Evolutionary conservation across 257 asterid species (phyloP).

Genomic region (Scutellaria minor): DNA sequence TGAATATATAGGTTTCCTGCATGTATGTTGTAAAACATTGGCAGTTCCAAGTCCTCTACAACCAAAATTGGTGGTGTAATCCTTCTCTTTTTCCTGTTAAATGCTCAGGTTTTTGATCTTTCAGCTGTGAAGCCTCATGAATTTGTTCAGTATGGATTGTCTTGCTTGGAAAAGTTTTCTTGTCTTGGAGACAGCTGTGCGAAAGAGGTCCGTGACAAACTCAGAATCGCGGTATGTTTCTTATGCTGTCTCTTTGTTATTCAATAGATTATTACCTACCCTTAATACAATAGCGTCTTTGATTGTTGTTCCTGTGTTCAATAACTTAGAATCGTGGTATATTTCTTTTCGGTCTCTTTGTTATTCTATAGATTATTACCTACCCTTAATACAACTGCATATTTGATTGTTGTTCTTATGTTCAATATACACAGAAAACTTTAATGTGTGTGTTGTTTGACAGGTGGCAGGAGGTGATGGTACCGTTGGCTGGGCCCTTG

Average conservation of each 20-base stretch:
- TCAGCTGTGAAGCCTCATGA: slow-evolving; percentile 87
- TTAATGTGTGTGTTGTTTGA: slow-evolving; percentile 38
- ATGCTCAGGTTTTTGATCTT: slow-evolving; percentile 92
- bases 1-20: slow-evolving; percentile 6
- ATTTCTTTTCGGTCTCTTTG: slow-evolving; percentile 34
- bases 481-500: slow-evolving; percentile 98
- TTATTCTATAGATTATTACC: background rate
- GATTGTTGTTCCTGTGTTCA: slow-evolving; percentile 5
- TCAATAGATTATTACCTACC: slow-evolving; percentile 7
- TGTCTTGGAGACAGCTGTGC: slow-evolving; percentile 86
- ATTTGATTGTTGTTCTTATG: slow-evolving; percentile 20
- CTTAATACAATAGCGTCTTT: background rate
- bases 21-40: slow-evolving; percentile 17
- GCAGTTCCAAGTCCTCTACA: slow-evolving; percentile 11
- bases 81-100: slow-evolving; percentile 33
- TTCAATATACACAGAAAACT: slow-evolving; percentile 20
- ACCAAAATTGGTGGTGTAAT: slow-evolving; percentile 24
- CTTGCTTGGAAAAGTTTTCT: slow-evolving; percentile 90
- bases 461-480: slow-evolving; percentile 99
- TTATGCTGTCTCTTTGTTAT: slow-evolving; percentile 21
- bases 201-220: slow-evolving; percentile 72
- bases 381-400: background rate
- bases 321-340: slow-evolving; percentile 85
- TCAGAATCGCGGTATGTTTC: slow-evolving; percentile 83
- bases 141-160: slow-evolving; percentile 83